Evolutionary conservation across 192 early-diverging fungal species (phyloP).

Genomic region (Coemansia sp.): DNA sequence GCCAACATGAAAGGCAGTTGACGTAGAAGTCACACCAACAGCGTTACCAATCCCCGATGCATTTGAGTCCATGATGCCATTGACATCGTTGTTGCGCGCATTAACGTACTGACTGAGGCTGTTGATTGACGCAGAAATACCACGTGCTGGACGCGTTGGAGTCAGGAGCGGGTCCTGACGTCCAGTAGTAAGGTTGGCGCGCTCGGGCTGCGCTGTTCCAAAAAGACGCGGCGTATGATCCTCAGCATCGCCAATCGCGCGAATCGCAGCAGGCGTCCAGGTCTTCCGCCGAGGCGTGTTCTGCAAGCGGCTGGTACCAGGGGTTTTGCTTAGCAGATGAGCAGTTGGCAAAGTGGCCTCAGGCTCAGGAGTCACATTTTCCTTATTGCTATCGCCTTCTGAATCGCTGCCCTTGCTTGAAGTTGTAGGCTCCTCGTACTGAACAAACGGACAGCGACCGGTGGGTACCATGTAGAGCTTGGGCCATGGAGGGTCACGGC

Average conservation of each 20-base stretch:
- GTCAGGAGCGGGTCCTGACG: conserved; percentile 15
- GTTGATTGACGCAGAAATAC: neutral
- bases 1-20: conserved; percentile 39
- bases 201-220: neutral
- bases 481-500: conserved; percentile 51
- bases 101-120: neutral
- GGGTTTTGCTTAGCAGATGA: conserved; percentile 42
- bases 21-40: conserved; percentile 36
- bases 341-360: conserved; percentile 32
- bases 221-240: conserved; percentile 1
- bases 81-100: conserved; percentile 4
- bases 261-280: conserved; percentile 16
- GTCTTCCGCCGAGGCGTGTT: conserved; percentile 30
- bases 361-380: conserved; percentile 49
- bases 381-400: conserved; percentile 44
- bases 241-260: conserved; percentile 1
- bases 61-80: conserved; percentile 43
- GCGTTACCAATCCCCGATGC: conserved; percentile 45
- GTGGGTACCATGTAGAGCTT: conserved; percentile 55
- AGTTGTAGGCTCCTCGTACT: conserved; percentile 53
- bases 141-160: conserved; percentile 35
- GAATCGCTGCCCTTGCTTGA: conserved; percentile 52
- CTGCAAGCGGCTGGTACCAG: conserved; percentile 23
- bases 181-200: neutral
- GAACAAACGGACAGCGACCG: conserved; percentile 55